Percentiles rank a stretch among this genome's conserved stretches.
Conservation (phyloP, 1,284 basidiomycete species). For the Ganoderma sp. region DNA sequence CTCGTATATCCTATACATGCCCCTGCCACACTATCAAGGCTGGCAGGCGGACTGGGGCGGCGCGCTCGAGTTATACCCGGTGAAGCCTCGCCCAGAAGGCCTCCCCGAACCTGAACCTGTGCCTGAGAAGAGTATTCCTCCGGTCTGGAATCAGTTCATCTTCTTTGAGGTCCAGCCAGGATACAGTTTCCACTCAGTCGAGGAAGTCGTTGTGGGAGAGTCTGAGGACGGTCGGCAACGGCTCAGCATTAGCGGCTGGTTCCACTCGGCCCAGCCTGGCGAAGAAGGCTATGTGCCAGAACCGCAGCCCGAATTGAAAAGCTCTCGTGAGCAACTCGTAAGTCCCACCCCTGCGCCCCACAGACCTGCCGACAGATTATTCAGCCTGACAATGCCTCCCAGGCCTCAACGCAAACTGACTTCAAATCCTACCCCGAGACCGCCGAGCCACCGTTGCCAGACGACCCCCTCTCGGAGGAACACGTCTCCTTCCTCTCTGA, state of each 20-base stretch:
- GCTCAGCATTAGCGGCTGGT: constrained; percentile 96
- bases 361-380: background rate
- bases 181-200: constrained; percentile 94
- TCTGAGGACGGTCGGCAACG: constrained; percentile 73
- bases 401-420: constrained; percentile 67
- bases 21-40: constrained; percentile 73
- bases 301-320: constrained; percentile 54
- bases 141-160: constrained; percentile 96
- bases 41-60: constrained; percentile 91
- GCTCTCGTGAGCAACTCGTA: constrained; percentile 83
- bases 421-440: constrained; percentile 63
- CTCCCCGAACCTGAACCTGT: constrained; percentile 65
- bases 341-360: constrained; percentile 39
- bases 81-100: constrained; percentile 53
- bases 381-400: background rate
- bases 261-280: constrained; percentile 89
- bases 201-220: constrained; percentile 89
- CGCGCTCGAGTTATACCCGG: constrained; percentile 93
- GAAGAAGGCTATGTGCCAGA: constrained; percentile 85
- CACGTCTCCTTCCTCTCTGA: constrained; percentile 75
- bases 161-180: constrained; percentile 94
- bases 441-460: constrained; percentile 53
- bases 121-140: constrained; percentile 70
- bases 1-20: constrained; percentile 98
- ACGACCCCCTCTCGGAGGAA: constrained; percentile 60